A percentile compares a stretch with the other conserved stretches of the same genome.
phyloP scores from a whole-genome alignment of 2,329 filamentous ascomycete species.

The Aspergillus ustus region DNA sequence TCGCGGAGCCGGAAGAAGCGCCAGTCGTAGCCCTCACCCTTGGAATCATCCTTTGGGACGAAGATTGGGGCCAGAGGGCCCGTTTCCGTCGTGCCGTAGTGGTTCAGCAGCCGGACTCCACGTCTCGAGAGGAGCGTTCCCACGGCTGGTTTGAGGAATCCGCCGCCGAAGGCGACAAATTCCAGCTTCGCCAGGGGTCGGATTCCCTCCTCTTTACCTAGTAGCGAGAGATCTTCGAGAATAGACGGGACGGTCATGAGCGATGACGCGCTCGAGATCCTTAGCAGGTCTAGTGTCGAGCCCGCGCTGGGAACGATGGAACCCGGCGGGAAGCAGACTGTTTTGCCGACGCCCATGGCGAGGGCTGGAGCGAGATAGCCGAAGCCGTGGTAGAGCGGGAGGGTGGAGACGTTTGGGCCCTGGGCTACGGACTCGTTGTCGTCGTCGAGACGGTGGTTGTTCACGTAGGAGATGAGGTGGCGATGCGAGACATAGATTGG shows the following conservation, averaged over 20 bases:
- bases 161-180: constrained; percentile 1
- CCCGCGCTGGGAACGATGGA: not conserved
- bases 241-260: constrained; percentile 10
- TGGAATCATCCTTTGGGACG: not conserved
- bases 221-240: not conserved
- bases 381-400: constrained; percentile 10
- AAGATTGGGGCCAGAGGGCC: constrained; percentile 10
- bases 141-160: not conserved
- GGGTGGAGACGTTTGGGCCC: constrained; percentile 1
- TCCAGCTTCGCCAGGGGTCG: not conserved
- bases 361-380: constrained; percentile 4
- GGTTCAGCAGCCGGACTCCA: constrained; percentile 3
- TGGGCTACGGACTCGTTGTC: not conserved
- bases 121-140: not conserved
- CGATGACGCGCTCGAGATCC: not conserved
- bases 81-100: constrained; percentile 15
- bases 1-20: constrained; percentile 8
- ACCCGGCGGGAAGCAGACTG: constrained; percentile 2
- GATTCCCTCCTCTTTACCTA: not conserved
- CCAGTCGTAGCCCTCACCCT: constrained; percentile 5
- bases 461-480: constrained; percentile 2
- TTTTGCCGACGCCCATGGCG: constrained; percentile 6
- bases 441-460: not conserved
- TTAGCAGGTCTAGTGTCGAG: not conserved
- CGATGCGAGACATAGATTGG: constrained; percentile 12